phyloP scores from a whole-genome alignment of 2,329 filamentous ascomycete genomes.

The Aspergillus pseudonomiae region DNA sequence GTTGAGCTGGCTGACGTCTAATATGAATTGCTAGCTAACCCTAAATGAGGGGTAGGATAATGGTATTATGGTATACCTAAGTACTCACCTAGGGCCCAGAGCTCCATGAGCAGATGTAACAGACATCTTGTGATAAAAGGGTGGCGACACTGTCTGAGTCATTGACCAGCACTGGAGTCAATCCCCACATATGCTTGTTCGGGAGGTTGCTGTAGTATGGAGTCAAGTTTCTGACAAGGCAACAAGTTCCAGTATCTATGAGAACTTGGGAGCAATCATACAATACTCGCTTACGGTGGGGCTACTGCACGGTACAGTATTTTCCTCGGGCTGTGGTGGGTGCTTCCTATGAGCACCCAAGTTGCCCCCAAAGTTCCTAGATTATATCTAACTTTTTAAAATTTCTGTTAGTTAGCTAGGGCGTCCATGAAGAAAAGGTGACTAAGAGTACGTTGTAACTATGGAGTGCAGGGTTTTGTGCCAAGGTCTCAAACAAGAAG shows the following conservation, averaged over 20 bases:
- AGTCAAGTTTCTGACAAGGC: background rate
- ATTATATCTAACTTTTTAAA: background rate
- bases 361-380: background rate
- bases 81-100: background rate
- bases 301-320: background rate
- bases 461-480: background rate
- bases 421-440: background rate
- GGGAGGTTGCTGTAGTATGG: background rate
- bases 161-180: background rate
- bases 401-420: background rate
- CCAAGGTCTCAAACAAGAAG: background rate
- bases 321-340: background rate
- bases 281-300: slow-evolving; percentile 3
- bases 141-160: background rate
- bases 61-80: background rate
- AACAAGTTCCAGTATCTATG: background rate
- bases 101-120: background rate
- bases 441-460: background rate
- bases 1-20: slow-evolving; percentile 16
- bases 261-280: background rate
- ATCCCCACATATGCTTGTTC: background rate
- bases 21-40: background rate
- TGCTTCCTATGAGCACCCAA: background rate
- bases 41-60: slow-evolving; percentile 1
- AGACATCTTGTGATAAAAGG: background rate